A percentile compares a stretch with the other conserved stretches of the same genome.
Evolutionary conservation across 257 asterid genomes (phyloP).

Genomic region (Anisodus acutangulus): DNA sequence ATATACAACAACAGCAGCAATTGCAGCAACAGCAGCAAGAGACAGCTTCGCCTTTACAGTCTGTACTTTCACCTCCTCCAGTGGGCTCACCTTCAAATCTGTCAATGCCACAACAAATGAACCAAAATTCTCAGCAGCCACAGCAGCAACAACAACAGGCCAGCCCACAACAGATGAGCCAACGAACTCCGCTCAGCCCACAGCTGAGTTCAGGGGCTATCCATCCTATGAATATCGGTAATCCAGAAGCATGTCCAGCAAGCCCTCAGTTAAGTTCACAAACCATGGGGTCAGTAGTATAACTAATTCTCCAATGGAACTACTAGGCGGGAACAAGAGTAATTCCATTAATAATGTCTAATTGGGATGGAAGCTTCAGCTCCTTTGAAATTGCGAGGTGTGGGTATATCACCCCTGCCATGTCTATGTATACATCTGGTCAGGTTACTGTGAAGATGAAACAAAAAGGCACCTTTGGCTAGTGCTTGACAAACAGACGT

Average conservation of each 20-base stretch:
- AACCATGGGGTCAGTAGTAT: conserved; percentile 91
- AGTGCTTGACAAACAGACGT: neutral
- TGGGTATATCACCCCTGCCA: neutral
- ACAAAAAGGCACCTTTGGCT: conserved; percentile 8
- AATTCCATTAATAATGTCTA: conserved; percentile 60
- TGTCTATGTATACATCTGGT: conserved; percentile 4
- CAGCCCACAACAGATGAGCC: conserved; percentile 88
- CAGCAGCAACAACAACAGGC: conserved; percentile 62
- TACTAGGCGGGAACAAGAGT: conserved; percentile 83
- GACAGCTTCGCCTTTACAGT: conserved; percentile 67
- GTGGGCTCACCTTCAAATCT: conserved; percentile 86
- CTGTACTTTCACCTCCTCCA: conserved; percentile 72
- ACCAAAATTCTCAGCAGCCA: conserved; percentile 54
- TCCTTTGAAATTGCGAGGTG: neutral
- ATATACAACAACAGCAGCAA: conserved; percentile 46
- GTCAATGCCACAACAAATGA: conserved; percentile 69
- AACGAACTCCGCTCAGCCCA: conserved; percentile 95
- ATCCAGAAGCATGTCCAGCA: conserved; percentile 85
- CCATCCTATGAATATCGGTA: conserved; percentile 62
- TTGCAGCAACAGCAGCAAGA: conserved; percentile 54
- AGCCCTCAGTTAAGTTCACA: conserved; percentile 97
- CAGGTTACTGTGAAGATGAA: neutral
- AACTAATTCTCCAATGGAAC: conserved; percentile 83
- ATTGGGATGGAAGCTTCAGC: conserved; percentile 25
- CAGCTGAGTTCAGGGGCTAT: conserved; percentile 92